These are phyloP conservation scores for Torulaspora gathmanii DNA, from an alignment of 805 yeast species.

Conservation along the genomic window DNA sequence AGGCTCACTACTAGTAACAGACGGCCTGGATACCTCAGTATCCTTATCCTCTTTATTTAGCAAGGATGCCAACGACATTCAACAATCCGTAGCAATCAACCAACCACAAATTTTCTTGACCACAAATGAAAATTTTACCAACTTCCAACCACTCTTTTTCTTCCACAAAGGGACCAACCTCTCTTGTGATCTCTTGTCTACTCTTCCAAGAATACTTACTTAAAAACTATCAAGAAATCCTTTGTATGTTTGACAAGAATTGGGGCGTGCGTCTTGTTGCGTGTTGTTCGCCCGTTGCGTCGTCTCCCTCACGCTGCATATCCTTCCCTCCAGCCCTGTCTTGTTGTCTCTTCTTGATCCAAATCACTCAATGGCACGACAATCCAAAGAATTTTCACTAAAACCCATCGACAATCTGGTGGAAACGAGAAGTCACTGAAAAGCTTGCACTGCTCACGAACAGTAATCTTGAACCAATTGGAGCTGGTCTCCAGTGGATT, in stretches of 20 bases:
- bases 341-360: slow-evolving; percentile 10
- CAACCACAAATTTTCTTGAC: neutral
- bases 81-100: neutral
- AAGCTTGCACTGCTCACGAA: neutral
- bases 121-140: slow-evolving; percentile 1
- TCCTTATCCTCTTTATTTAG: slow-evolving; percentile 29
- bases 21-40: slow-evolving; percentile 7
- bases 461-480: too few species aligned
- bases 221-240: neutral
- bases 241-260: slow-evolving; percentile 1
- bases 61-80: slow-evolving; percentile 33
- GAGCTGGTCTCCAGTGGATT: too few species aligned
- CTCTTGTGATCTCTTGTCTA: neutral
- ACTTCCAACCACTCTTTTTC: neutral
- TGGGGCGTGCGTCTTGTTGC: slow-evolving; percentile 2
- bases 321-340: slow-evolving; percentile 6
- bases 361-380: slow-evolving; percentile 12
- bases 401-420: neutral
- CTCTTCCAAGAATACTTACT: neutral
- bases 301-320: slow-evolving; percentile 7
- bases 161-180: neutral
- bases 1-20: neutral
- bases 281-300: slow-evolving; percentile 5
- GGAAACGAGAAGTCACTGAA: neutral
- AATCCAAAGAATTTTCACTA: slow-evolving; percentile 6